Evolutionary conservation across 192 early-diverging fungal species (phyloP).

Genomic region (Umbelopsis isabellina): DNA sequence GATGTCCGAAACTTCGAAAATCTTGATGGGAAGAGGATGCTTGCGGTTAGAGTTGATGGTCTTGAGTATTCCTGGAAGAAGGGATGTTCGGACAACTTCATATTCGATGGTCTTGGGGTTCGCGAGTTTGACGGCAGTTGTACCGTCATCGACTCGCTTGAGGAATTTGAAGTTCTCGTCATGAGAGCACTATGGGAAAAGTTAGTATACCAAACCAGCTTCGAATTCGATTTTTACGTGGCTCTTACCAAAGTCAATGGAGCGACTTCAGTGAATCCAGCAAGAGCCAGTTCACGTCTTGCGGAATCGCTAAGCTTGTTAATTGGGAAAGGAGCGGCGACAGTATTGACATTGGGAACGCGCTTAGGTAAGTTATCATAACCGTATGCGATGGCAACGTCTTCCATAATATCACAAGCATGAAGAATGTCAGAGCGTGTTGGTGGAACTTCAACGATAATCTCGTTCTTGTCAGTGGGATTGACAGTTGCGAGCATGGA

Average conservation of each 20-base stretch:
- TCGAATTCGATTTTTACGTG: background rate
- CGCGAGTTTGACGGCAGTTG: conserved; percentile 82
- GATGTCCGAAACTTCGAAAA: conserved; percentile 97
- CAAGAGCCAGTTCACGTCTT: conserved; percentile 82
- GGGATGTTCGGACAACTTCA: conserved; percentile 89
- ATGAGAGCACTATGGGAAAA: conserved; percentile 81
- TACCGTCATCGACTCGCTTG: conserved; percentile 75
- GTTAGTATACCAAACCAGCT: background rate
- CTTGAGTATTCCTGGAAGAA: conserved; percentile 94
- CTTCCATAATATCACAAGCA: conserved; percentile 97
- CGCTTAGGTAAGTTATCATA: conserved; percentile 91
- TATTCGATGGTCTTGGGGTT: conserved; percentile 94
- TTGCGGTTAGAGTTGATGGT: conserved; percentile 87
- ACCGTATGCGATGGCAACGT: conserved; percentile 95
- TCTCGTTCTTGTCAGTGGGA: conserved; percentile 51
- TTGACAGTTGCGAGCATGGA: conserved; percentile 69
- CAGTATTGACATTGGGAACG: conserved; percentile 78
- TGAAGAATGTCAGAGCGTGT: conserved; percentile 96
- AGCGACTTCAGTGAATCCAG: conserved; percentile 94
- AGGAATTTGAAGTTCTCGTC: conserved; percentile 95
- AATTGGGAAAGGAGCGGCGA: conserved; percentile 85
- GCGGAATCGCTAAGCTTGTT: conserved; percentile 93
- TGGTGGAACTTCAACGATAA: conserved; percentile 80
- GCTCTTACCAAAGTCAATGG: conserved; percentile 84
- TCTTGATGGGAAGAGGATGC: conserved; percentile 85